Base-by-base conservation (phyloP, 2,329 filamentous ascomycete species). In the Bipolaris oryzae region DNA sequence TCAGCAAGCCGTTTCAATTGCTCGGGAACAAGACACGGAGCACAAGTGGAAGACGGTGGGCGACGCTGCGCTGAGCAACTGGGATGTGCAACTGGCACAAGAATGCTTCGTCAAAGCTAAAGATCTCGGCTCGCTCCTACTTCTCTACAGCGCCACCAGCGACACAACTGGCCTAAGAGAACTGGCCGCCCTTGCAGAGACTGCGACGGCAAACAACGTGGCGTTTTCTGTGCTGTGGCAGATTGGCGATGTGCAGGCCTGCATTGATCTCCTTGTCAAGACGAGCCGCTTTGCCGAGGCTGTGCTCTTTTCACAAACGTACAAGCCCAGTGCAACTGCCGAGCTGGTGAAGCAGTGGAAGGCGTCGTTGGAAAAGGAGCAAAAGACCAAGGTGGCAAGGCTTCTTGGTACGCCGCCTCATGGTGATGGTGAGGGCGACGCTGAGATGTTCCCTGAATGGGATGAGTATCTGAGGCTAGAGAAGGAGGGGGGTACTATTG, bases 11-110 rank as follows among this genome's bases (percentile, higher is more conserved):
- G 84, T 96, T 3, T 88, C 92, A 58, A 87, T 98, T 48, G 94
- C 95, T 6, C 85, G 88, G 38, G 84, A 90, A 74, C 90, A 92
- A 10, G 89, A 97, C 62, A 90, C 88, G 1, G 95, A 98, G 75
- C 94, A 98, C 79, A 96, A 96, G 79, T 99, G 95, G 95, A 98
- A 98, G 84, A 93, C 87, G 3, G 91, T 99, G 4, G 95, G 95
- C 58, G 95, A 99, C 68, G 90, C 93, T 1, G 95, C 95, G 1
- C 84, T 99, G 38, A 80, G 87, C 9, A 89, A 82, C 1, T 99
- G 94, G 95, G 89, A 99, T 69, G 84, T 99, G 33, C 82, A 85
- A 5, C 85, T 98, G 2, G 95, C 95, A 0, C 89, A 95, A 46
- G 92, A 98, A 77, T 98, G 94, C 79, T 99, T 98, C 76, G 87